Conservation (phyloP, 1,284 basidiomycete genomes). For the Ustilago tritici region DNA sequence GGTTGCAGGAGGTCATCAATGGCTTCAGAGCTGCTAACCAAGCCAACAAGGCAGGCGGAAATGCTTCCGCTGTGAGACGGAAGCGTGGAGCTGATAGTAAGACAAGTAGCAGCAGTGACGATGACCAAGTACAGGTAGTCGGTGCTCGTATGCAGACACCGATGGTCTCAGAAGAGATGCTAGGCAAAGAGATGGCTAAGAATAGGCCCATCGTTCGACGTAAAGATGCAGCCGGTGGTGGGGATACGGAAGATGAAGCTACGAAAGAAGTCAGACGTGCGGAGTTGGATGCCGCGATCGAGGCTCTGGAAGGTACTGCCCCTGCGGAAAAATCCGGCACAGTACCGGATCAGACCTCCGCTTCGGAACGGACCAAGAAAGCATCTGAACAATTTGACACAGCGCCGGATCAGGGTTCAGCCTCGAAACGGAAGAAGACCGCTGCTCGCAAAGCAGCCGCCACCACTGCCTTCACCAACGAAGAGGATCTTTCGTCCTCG, state of each 20-base stretch:
- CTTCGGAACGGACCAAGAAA: constrained; percentile 24
- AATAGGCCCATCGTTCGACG: constrained; percentile 49
- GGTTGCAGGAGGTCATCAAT: constrained; percentile 88
- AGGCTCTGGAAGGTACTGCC: constrained; percentile 37
- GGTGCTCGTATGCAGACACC: constrained; percentile 34
- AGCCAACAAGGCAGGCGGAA: constrained; percentile 1
- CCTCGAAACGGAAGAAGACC: constrained; percentile 26
- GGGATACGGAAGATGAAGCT: constrained; percentile 1
- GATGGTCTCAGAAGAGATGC: constrained; percentile 47
- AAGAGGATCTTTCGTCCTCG: constrained; percentile 18
- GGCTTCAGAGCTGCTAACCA: constrained; percentile 73
- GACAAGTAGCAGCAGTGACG: constrained; percentile 23
- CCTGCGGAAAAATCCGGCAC: neutral
- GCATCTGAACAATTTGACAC: neutral
- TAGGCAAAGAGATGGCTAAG: constrained; percentile 61
- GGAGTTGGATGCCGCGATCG: constrained; percentile 50
- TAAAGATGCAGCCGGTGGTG: constrained; percentile 10
- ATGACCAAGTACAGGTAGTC: constrained; percentile 41
- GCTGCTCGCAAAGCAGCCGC: constrained; percentile 4
- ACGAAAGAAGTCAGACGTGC: constrained; percentile 20
- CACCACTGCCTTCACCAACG: neutral
- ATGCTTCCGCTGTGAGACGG: neutral
- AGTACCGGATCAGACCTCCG: neutral
- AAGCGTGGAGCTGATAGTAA: neutral
- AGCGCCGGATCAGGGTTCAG: neutral